These are phyloP conservation scores for Cordyceps javanica DNA, from an alignment of 2,329 filamentous ascomycete genomes.

Conservation along the genomic window DNA sequence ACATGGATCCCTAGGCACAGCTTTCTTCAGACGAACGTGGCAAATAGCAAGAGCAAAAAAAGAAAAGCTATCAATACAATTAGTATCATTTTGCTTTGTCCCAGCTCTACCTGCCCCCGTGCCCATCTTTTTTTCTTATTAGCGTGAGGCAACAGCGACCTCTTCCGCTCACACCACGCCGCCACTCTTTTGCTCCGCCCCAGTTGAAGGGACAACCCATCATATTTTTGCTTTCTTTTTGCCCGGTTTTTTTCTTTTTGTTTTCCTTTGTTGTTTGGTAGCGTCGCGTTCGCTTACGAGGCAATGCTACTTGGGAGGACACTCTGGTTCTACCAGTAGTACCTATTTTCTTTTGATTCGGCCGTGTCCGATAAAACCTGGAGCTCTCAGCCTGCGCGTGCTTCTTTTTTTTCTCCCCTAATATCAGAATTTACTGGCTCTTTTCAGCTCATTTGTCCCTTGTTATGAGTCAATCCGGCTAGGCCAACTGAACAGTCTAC, in stretches of 20 bases:
- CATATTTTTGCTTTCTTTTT: not conserved
- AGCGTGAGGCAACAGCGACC: slow-evolving; percentile 5
- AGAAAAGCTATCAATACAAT: not conserved
- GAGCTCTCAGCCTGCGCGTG: not conserved
- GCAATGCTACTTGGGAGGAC: not conserved
- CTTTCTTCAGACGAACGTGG: slow-evolving; percentile 8
- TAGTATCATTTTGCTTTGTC: not conserved
- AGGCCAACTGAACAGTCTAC: too few species aligned
- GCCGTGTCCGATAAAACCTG: not conserved
- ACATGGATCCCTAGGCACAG: not conserved
- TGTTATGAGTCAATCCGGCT: too few species aligned
- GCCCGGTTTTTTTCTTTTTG: not conserved
- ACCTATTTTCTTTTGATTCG: not conserved
- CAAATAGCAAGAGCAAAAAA: not conserved
- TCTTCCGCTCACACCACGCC: not conserved
- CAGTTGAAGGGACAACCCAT: not conserved
- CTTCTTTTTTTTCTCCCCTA: too few species aligned
- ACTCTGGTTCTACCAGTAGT: not conserved
- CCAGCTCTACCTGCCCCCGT: not conserved
- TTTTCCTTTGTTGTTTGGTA: slow-evolving; percentile 1
- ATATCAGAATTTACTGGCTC: too few species aligned
- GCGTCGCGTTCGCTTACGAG: not conserved
- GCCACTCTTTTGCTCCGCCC: not conserved
- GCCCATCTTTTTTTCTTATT: not conserved
- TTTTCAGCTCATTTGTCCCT: too few species aligned